A percentile compares a stretch with the other conserved stretches of the same genome.
Evolutionary conservation across 2,329 filamentous ascomycete genomes (phyloP).

Genomic region (Rhynchosporium graminicola): DNA sequence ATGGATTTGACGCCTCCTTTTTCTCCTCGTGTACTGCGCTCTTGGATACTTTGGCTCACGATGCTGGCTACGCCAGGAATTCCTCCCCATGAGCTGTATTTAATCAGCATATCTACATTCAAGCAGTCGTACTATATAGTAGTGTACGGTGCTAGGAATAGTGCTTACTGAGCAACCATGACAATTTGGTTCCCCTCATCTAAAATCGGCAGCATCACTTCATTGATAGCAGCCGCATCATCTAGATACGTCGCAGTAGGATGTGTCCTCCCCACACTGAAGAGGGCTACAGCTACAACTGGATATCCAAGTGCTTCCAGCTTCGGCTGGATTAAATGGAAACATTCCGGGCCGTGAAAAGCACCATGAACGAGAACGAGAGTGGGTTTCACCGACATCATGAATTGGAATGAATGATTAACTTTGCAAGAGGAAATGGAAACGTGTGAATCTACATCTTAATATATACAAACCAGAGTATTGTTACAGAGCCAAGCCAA

Average conservation of each 20-base stretch:
- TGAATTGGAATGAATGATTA: neutral
- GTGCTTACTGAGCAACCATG: slow-evolving; percentile 41
- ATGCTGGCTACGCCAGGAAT: slow-evolving; percentile 40
- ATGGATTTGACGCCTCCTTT: slow-evolving; percentile 40
- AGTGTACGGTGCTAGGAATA: neutral
- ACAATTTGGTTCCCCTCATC: slow-evolving; percentile 39
- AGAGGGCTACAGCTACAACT: slow-evolving; percentile 13
- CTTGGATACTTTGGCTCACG: slow-evolving; percentile 40
- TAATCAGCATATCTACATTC: neutral
- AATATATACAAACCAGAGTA: too few relatives aligned
- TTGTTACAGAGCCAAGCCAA: too few relatives aligned
- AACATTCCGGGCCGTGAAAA: slow-evolving; percentile 21
- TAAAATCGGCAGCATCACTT: slow-evolving; percentile 9
- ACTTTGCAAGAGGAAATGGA: neutral
- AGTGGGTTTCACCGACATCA: slow-evolving; percentile 16
- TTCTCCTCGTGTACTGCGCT: slow-evolving; percentile 41
- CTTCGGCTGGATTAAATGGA: slow-evolving; percentile 10
- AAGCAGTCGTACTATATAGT: neutral
- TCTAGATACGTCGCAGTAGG: slow-evolving; percentile 11
- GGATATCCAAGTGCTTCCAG: slow-evolving; percentile 20
- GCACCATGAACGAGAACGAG: slow-evolving; percentile 25
- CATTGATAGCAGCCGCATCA: slow-evolving; percentile 20
- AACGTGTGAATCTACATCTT: too few relatives aligned
- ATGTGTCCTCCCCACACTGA: neutral
- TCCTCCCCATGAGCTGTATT: slow-evolving; percentile 38